These are phyloP conservation scores for Cutaneotrichosporon sp. DNA, from an alignment of 1,284 basidiomycete genomes.

Conservation along the genomic window DNA sequence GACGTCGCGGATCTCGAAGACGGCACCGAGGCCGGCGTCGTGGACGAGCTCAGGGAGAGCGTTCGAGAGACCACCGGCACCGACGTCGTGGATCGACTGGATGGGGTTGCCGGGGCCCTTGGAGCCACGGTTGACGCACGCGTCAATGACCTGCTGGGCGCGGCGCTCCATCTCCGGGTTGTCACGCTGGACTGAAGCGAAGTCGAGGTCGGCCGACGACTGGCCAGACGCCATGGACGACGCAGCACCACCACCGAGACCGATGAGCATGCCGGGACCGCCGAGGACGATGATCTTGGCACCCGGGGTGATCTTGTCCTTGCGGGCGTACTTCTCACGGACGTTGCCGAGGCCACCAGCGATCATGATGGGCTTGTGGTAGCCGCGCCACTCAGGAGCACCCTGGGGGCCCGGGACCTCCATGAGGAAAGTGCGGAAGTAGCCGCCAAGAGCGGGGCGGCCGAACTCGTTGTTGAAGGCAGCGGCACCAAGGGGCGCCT, in stretches of 20 bases:
- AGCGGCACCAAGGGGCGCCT: slow-evolving; percentile 90
- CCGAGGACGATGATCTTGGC: slow-evolving; percentile 93
- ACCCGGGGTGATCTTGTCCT: slow-evolving; percentile 71
- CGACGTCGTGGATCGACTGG: slow-evolving; percentile 96
- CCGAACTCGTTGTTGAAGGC: slow-evolving; percentile 99
- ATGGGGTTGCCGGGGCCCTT: slow-evolving; percentile 67
- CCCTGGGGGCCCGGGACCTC: slow-evolving; percentile 65
- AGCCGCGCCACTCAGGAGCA: slow-evolving; percentile 66
- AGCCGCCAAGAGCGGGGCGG: slow-evolving; percentile 76
- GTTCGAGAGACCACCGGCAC: slow-evolving; percentile 94
- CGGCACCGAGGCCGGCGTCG: slow-evolving; percentile 85
- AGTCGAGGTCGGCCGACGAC: slow-evolving; percentile 89
- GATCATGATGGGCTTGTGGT: slow-evolving; percentile 99
- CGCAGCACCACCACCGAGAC: slow-evolving; percentile 93
- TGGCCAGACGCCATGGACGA: slow-evolving; percentile 88
- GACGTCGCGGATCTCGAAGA: slow-evolving; percentile 93
- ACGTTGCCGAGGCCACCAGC: slow-evolving; percentile 96
- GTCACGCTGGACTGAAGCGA: slow-evolving; percentile 94
- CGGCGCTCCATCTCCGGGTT: slow-evolving; percentile 98
- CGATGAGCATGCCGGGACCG: slow-evolving; percentile 95
- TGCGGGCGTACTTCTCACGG: slow-evolving; percentile 74
- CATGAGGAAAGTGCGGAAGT: slow-evolving; percentile 84
- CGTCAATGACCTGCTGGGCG: slow-evolving; percentile 96
- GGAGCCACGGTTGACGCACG: slow-evolving; percentile 69
- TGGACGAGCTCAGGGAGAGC: slow-evolving; percentile 97